Evolutionary conservation across 352 stramenopile genomes (phyloP).

Genomic region (Hyaloperonospora arabidopsidis): DNA sequence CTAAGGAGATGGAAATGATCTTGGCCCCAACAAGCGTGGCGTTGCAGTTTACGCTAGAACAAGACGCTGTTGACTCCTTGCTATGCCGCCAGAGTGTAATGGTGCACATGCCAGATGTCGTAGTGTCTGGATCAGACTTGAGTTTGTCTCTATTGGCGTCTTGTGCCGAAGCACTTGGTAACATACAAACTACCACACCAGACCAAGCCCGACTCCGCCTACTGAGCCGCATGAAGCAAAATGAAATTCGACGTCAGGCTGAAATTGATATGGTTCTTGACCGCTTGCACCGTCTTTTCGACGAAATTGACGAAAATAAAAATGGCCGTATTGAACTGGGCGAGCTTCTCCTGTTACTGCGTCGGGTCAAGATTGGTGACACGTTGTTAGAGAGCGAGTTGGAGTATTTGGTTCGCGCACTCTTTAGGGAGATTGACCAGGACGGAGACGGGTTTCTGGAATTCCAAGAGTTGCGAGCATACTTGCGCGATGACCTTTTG

Average conservation of each 20-base stretch:
- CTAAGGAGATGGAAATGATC: constrained; percentile 35
- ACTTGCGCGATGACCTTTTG: constrained; percentile 45
- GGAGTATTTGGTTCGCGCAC: constrained; percentile 48
- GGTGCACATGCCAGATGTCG: constrained; percentile 56
- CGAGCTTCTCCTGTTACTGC: constrained; percentile 56
- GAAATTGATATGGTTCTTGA: constrained; percentile 48
- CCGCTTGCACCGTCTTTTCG: constrained; percentile 52
- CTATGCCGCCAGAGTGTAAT: constrained; percentile 43
- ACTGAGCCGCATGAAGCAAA: constrained; percentile 46
- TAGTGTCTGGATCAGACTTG: constrained; percentile 58
- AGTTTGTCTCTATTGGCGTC: constrained; percentile 59
- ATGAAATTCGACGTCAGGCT: constrained; percentile 40
- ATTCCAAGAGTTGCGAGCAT: constrained; percentile 92
- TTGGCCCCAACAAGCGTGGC: constrained; percentile 40
- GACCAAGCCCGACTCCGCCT: constrained; percentile 54
- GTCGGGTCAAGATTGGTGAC: constrained; percentile 56
- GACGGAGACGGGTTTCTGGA: constrained; percentile 88
- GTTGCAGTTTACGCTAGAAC: constrained; percentile 42
- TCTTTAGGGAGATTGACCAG: constrained; percentile 90
- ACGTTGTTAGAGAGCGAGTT: constrained; percentile 58
- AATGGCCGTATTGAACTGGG: constrained; percentile 57
- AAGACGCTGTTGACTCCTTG: constrained; percentile 32
- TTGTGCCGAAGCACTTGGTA: constrained; percentile 36
- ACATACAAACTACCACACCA: constrained; percentile 49
- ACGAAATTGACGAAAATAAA: constrained; percentile 63